Evolutionary conservation across 2,329 filamentous ascomycete genomes (phyloP).

Genomic region (Diaporthe ilicicola): DNA sequence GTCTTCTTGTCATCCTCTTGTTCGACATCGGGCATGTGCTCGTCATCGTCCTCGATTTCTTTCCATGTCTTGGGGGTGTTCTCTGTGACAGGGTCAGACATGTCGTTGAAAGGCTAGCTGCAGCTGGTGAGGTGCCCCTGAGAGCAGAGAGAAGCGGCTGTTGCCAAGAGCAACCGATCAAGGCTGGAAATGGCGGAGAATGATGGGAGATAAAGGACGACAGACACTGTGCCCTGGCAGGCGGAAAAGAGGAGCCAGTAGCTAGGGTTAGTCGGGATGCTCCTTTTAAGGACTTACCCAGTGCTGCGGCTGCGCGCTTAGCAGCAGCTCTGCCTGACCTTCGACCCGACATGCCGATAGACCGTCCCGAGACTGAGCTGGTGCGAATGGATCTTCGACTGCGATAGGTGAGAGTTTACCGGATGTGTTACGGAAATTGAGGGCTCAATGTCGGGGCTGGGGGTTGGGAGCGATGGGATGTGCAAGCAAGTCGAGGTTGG

Average conservation of each 20-base stretch:
- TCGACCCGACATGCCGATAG: slow-evolving; percentile 41
- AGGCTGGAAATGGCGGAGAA: not conserved
- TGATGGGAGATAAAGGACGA: not conserved
- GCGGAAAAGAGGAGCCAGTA: not conserved
- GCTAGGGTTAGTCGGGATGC: not conserved
- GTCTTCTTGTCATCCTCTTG: slow-evolving; percentile 47
- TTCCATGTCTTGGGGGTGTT: slow-evolving; percentile 56
- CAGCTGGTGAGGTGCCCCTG: not conserved
- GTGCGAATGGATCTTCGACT: not conserved
- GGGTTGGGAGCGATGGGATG: not conserved
- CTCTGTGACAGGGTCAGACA: slow-evolving; percentile 45
- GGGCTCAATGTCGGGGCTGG: not conserved
- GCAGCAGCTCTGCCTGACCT: slow-evolving; percentile 55
- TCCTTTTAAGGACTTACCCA: slow-evolving; percentile 45
- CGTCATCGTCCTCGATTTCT: slow-evolving; percentile 55
- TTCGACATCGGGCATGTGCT: slow-evolving; percentile 54
- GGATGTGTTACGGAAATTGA: not conserved
- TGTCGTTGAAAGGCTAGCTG: not conserved
- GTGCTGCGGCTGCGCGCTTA: slow-evolving; percentile 52
- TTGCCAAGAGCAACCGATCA: not conserved
- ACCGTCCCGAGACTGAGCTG: not conserved
- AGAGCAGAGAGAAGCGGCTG: not conserved
- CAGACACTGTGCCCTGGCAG: not conserved
- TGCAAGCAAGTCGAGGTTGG: not conserved
- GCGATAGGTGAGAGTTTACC: not conserved